Percentiles rank a stretch among this genome's conserved stretches.
These are phyloP conservation scores for Steccherinum ochraceum DNA, from an alignment of 768 basidiomycete species.

Conservation along the genomic window DNA sequence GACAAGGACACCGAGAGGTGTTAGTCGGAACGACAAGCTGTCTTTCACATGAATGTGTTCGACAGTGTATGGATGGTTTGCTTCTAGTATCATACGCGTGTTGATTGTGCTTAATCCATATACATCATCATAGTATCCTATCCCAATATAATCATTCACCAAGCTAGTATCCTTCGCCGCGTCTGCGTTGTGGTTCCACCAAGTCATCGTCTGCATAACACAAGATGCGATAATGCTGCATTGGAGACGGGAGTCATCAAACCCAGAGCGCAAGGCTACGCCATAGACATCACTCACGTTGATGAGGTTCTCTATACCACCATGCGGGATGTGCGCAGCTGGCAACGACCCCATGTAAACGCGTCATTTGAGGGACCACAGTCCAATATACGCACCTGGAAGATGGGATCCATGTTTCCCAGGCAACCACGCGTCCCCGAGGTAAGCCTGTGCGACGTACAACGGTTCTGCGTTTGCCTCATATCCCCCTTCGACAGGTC, in stretches of 20 bases:
- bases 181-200: no score
- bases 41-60: neutral
- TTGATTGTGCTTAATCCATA: no score
- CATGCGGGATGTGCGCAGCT: slow-evolving; percentile 54
- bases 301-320: slow-evolving; percentile 43
- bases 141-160: no score
- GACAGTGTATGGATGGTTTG: no score
- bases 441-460: slow-evolving; percentile 53
- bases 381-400: slow-evolving; percentile 32
- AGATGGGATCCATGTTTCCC: slow-evolving; percentile 57
- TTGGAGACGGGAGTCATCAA: no score
- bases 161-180: no score
- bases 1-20: neutral
- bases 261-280: no score
- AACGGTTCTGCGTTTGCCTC: slow-evolving; percentile 54
- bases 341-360: no score
- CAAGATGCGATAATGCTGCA: slow-evolving; percentile 36
- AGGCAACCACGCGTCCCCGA: slow-evolving; percentile 44
- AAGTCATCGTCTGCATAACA: slow-evolving; percentile 29
- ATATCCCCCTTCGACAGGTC: slow-evolving; percentile 62
- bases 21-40: neutral
- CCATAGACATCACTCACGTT: slow-evolving; percentile 28
- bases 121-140: no score
- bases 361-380: no score
- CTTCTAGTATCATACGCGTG: no score